Evolutionary conservation across 78 protist genomes (phyloP), one percentile per base, ranked within the genome.

Genomic region (Chrysochromulina tobinii): DNA sequence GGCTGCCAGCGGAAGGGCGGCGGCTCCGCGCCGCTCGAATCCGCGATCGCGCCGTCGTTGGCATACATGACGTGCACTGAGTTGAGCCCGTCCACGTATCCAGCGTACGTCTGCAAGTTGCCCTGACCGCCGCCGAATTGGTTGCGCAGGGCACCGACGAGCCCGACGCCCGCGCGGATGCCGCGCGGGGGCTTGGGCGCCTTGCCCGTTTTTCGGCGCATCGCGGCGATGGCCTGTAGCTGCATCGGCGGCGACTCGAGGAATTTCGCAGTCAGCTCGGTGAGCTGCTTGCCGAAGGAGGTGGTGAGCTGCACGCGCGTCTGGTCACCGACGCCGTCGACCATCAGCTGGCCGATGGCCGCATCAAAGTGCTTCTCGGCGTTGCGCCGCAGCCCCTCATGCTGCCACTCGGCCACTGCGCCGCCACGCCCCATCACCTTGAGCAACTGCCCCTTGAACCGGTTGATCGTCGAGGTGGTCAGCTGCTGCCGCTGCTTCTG

Each of bases 181-280:
- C 83, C 83, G 57, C 58, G 55, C 83, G 83, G 83, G 58, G 83
- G 83, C 57, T 75, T 75, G 2, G 2, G 23, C 21, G n/a, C 27
- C 83, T 50, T 75, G 57, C 38, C 8, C 27, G 25, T 18, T 54
- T 57, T 54, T 23, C 83, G 51, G 58, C 83, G 83, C 55, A 18
- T 75, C 54, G 83, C 54, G 83, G 25, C 58, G 27, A 75, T 6
- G 25, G 83, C 51, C 77, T 68, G 77, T 8, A 68, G 27, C 83
- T 75, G 83, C 83, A 75, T 75, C 25, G 83, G 2, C 14, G 83
- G 83, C 83, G 83, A 75, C 27, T 75, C 83, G 83, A 75, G 6
- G 11, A 50, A 50, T n/a, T 50, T 38, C 58, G 55, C 3, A 57
- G 83, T 57, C 3, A 50, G 4, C 27, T 11, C 57, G 54, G 83